Base-by-base conservation (phyloP, 441 rosid species). In the Aquilaria agallochum region DNA sequence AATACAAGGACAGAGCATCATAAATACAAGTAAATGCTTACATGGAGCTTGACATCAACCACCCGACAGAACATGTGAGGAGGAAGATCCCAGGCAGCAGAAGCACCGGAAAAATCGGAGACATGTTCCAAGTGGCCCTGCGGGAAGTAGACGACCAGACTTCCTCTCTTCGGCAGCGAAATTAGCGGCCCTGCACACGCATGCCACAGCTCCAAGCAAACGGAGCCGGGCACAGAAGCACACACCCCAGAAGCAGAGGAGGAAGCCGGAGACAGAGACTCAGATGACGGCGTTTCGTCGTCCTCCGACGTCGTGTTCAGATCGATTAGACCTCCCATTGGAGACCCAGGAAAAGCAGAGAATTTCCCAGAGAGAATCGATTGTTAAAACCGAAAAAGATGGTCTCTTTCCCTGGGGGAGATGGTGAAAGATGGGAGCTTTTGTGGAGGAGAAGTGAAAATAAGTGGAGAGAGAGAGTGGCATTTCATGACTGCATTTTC, bases 141-240 rank as follows among this genome's bases (percentile, higher is more conserved):
- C 50, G 94, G 99, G 59, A 91, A 83, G 77, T 94, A 94, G 60
- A 87, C 89, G 46, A 94, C 96, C 50, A 77, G 65, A 71, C 83
- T 78, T 58, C 95, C 95, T 74, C 74, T 88, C 78, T 78, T 86
- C 2, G 97, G 99, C 50, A 94, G 83, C 55, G 95, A 89, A 50
- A 87, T 82, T 1, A 91, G 84, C 46, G 99, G 99, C 50, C 99
- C 99, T 30, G 99, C 96, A 67, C 99, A 94, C 59, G 99, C 99
- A 62, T 94, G 97, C 97, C 97, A 94, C 14, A 94, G 88, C 86
- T 94, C 97, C 71, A 88, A 65, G 76, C 94, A 91, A n/a, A 91
- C 86, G 5, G 42, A 36, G 10, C 86, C 77, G 57, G 80, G 67
- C 68, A 56, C 45, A 46, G 71, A 10, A 55, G 57, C 45, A 51